These are phyloP conservation scores for Zea mays DNA, from an alignment of 176 grass and related monocot species.

Conservation along the genomic window Zm-B73-REFERENCE-NAM-5.0 NC_050100.1:22006501-22007000, in stretches of 20 bases:
- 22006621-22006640: neutral
- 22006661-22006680: neutral
- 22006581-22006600: neutral
- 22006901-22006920: neutral
- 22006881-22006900: conserved; percentile 26
- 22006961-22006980: conserved; percentile 57
- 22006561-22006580: neutral
- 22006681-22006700: conserved; percentile 5
- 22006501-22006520: neutral
- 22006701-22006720: neutral
- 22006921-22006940: conserved; percentile 13
- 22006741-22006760: conserved; percentile 2
- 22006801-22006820: conserved; percentile 11
- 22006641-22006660: neutral
- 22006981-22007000: conserved; percentile 83
- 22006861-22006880: neutral
- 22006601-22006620: neutral
- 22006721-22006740: neutral
- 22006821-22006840: conserved; percentile 15
- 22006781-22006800: conserved; percentile 18
- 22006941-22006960: conserved; percentile 15
- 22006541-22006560: neutral
- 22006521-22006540: neutral
- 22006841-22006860: neutral
- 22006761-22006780: conserved; percentile 15